Percentiles rank a stretch among this genome's conserved stretches.
Conservation (phyloP, 345 rosid genomes). For the Citrus inodora region DNA sequence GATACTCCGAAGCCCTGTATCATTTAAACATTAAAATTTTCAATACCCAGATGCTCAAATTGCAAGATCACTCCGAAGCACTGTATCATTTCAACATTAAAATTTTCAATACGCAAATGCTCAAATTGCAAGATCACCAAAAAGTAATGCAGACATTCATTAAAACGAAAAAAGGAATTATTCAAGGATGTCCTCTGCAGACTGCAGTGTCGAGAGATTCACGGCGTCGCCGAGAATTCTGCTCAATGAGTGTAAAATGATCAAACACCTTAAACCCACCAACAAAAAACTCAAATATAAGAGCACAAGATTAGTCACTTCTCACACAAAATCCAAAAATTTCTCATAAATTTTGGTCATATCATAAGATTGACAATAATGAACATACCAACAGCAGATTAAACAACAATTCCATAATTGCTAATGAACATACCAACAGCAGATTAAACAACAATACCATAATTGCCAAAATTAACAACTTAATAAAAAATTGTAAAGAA, state of each 20-base stretch:
- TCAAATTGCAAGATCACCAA: background rate
- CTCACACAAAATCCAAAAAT: background rate
- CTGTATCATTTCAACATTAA: conserved; percentile 27
- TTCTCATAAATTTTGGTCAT: background rate
- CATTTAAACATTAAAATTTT: background rate
- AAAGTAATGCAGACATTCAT: background rate
- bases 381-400: background rate
- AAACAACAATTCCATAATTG: background rate
- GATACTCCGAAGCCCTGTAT: conserved; percentile 87
- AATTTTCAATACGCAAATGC: background rate
- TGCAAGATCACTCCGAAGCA: conserved; percentile 54
- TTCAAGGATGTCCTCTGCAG: background rate
- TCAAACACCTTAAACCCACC: background rate
- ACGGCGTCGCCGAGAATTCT: background rate
- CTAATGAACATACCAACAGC: background rate
- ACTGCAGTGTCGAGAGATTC: background rate
- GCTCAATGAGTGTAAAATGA: background rate
- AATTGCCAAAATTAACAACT: background rate
- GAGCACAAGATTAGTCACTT: background rate
- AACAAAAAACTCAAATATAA: background rate
- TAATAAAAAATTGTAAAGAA: background rate
- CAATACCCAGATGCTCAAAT: background rate
- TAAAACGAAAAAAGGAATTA: background rate
- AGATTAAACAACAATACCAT: background rate
- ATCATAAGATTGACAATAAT: background rate